Evolutionary conservation across 2,329 filamentous ascomycete genomes (phyloP).

Genomic region (Rutstroemia sydowiana): DNA sequence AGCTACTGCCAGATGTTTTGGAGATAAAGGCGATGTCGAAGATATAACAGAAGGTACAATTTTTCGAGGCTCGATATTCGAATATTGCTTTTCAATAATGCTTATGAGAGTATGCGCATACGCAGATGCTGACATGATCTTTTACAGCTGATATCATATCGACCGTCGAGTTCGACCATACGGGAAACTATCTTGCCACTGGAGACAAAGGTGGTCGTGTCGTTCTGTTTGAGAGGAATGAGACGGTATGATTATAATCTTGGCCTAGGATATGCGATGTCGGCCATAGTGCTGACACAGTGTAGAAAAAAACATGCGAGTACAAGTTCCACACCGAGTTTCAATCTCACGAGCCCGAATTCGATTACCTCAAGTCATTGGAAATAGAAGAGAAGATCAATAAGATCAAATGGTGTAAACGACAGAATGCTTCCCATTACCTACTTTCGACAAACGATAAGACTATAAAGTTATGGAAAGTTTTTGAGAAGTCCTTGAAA

Average conservation of each 20-base stretch:
- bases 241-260: constrained; percentile 58
- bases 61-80: neutral
- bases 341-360: constrained; percentile 98
- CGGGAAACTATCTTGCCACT: constrained; percentile 83
- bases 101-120: neutral
- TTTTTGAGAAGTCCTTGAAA: constrained; percentile 98
- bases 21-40: constrained; percentile 98
- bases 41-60: constrained; percentile 32
- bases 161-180: constrained; percentile 85
- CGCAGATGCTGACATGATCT: constrained; percentile 15
- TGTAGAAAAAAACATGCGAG: constrained; percentile 98
- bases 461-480: constrained; percentile 99
- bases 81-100: neutral
- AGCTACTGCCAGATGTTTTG: constrained; percentile 70
- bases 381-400: constrained; percentile 99
- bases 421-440: constrained; percentile 97
- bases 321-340: constrained; percentile 99
- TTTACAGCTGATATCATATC: constrained; percentile 77
- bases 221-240: constrained; percentile 85
- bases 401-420: constrained; percentile 99
- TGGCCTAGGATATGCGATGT: too few species aligned
- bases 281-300: constrained; percentile 33
- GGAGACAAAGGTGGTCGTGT: constrained; percentile 83
- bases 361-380: constrained; percentile 97
- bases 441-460: constrained; percentile 98